A percentile compares a stretch with the other conserved stretches of the same genome.
Evolutionary conservation across 768 basidiomycete species (phyloP).

Genomic region (Lepiota brunneoincarnata): DNA sequence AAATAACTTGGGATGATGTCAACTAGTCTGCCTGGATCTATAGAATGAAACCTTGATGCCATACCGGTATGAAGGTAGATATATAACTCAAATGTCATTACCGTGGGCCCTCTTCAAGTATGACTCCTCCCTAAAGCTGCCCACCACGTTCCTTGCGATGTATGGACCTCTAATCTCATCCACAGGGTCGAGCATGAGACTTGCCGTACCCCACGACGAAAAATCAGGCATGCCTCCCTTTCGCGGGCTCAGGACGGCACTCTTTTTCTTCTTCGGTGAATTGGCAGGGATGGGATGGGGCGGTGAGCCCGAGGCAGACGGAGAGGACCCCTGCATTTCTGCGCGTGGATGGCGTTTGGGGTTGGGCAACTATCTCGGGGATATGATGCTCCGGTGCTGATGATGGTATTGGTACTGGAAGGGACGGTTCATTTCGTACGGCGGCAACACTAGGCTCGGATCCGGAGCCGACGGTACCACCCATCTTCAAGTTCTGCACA

Average conservation of each 20-base stretch:
- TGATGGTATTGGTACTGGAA: background rate
- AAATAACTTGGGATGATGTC: too few relatives aligned
- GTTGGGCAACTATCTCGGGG: background rate
- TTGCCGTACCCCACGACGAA: conserved; percentile 25
- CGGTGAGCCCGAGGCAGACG: conserved; percentile 10
- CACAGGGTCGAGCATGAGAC: conserved; percentile 21
- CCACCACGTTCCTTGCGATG: conserved; percentile 18
- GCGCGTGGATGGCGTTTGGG: background rate
- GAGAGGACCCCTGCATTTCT: background rate
- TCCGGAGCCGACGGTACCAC: conserved; percentile 13
- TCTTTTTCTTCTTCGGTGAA: conserved; percentile 7
- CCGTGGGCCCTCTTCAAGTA: conserved; percentile 22
- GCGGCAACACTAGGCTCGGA: conserved; percentile 11
- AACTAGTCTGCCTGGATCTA: too few relatives aligned
- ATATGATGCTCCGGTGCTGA: background rate
- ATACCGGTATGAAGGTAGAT: too few relatives aligned
- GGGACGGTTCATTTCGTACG: conserved; percentile 7
- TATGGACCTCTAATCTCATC: conserved; percentile 25
- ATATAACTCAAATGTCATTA: background rate
- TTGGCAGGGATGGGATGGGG: conserved; percentile 18
- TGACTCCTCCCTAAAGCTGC: conserved; percentile 35
- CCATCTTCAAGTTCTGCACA: conserved; percentile 44
- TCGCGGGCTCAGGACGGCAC: background rate
- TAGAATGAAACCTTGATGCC: too few relatives aligned
- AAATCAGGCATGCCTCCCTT: background rate